Evolutionary conservation across 116 monocot species (phyloP), one percentile per base, ranked within the genome.

Genomic region (Phalaenopsis hybrid): DNA sequence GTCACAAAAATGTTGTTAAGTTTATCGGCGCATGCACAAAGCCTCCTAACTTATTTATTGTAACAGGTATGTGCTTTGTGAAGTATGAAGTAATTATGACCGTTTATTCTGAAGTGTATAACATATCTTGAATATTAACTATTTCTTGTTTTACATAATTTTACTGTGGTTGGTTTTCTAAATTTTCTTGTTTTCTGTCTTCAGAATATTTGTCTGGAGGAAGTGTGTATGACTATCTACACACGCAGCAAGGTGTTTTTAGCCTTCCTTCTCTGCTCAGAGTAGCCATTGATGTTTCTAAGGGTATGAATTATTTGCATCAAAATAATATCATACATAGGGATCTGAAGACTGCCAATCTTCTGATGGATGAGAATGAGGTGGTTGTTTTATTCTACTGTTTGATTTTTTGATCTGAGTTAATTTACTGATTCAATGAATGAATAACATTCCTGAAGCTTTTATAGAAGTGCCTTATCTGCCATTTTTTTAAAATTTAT

Each of bases 11-110:
- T 79, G 87, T 89, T 63, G 87, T 89, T 78, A 87, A 87, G 68
- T 89, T 89, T 84, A 87, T 89, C 79, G 89, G 89, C 79, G 90
- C 90, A 65, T 90, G 83, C 61, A 90, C 90, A 37, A 90, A 73
- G 52, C 85, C 87, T 57, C 85, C 90, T 41, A 81, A 65, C 82
- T 74, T 90, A 51, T 90, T 85, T 75, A 81, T 77, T 50, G 77
- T 77, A 10, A 77, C 77, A 28, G 77, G 77, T 77, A 51, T 31
- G 51, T 51, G 75, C 10, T 75, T 75, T 45, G 8, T 75, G 45
- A 75, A 75, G 18, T 20, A 75, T 75, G 45, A n/a, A 75, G 31
- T 34, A 34, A 34, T 70, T 8, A 9, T 65, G 65, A 6, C 23
- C 25, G 31, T 70, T 70, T 34, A 70, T 34, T 34, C 13, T 34